A percentile compares a stretch with the other conserved stretches of the same genome.
phyloP scores from a whole-genome alignment of 306 rosid genomes.

The Crataegus laevigata region DNA sequence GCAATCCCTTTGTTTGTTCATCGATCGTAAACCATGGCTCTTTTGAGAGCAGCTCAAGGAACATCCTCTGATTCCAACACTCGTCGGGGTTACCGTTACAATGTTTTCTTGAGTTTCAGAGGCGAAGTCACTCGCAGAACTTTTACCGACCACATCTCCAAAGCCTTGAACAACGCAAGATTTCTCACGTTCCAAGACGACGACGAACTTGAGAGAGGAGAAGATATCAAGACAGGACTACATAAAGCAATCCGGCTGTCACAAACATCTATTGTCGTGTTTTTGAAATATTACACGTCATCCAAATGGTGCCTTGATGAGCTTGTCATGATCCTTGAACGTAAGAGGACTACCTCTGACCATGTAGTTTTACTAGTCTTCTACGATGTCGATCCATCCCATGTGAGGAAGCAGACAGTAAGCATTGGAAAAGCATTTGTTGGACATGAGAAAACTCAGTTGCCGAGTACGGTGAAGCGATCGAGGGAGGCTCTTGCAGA shows the following conservation, averaged over 20 bases:
- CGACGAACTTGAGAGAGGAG: neutral
- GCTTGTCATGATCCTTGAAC: neutral
- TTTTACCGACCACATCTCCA: neutral
- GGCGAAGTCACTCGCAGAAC: neutral
- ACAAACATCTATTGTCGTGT: neutral
- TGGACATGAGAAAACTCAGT: neutral
- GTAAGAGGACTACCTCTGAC: neutral
- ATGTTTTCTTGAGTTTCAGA: constrained; percentile 3
- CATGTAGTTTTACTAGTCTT: neutral
- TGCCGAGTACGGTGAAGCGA: neutral
- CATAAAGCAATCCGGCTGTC: neutral
- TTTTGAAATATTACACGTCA: neutral
- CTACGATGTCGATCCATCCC: neutral
- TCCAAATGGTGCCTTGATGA: neutral
- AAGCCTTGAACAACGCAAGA: neutral
- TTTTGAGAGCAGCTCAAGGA: neutral
- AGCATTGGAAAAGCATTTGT: neutral
- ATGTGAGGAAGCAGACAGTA: neutral
- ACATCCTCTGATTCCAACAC: neutral
- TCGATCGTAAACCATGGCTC: neutral
- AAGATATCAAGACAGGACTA: neutral
- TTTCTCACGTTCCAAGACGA: neutral
- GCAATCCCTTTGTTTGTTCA: neutral
- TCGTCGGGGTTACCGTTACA: neutral
- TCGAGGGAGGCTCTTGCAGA: neutral